These are phyloP conservation scores for Coemansia sp. DNA, from an alignment of 192 early-diverging fungal genomes.

Conservation along the genomic window DNA sequence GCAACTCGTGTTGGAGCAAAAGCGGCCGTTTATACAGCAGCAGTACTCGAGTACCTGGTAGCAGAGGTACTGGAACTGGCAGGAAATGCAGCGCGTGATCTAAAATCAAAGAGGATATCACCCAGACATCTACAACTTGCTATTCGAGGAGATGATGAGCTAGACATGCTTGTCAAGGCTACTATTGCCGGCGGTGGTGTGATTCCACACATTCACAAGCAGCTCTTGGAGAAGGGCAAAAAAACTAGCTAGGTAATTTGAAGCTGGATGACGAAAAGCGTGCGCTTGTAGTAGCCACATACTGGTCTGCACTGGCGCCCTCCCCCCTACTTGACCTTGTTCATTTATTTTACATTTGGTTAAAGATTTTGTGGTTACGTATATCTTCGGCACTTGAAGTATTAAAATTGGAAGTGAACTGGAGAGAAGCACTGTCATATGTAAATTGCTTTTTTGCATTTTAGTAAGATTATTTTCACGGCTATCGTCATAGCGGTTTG, in stretches of 20 bases:
- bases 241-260: constrained; percentile 14
- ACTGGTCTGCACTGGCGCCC: background rate
- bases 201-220: constrained; percentile 61
- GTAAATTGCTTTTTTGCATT: no score
- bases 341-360: background rate
- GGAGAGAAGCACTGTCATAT: no score
- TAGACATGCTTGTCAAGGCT: constrained; percentile 83
- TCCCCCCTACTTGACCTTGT: background rate
- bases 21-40: constrained; percentile 88
- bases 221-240: constrained; percentile 55
- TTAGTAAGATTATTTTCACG: no score
- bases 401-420: no score
- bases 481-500: no score
- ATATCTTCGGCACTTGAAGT: background rate
- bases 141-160: constrained; percentile 90
- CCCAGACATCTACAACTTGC: constrained; percentile 89
- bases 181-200: constrained; percentile 91
- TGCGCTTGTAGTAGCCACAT: background rate
- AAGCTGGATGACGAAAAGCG: background rate
- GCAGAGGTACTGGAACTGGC: constrained; percentile 92
- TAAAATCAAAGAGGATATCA: constrained; percentile 88
- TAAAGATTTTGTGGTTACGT: background rate
- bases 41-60: constrained; percentile 89
- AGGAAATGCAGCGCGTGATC: constrained; percentile 87
- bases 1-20: constrained; percentile 85